Evolutionary conservation across 23 red algal species (phyloP), one percentile per base, ranked within the genome.

Genomic region (Gracilaria caudata): DNA sequence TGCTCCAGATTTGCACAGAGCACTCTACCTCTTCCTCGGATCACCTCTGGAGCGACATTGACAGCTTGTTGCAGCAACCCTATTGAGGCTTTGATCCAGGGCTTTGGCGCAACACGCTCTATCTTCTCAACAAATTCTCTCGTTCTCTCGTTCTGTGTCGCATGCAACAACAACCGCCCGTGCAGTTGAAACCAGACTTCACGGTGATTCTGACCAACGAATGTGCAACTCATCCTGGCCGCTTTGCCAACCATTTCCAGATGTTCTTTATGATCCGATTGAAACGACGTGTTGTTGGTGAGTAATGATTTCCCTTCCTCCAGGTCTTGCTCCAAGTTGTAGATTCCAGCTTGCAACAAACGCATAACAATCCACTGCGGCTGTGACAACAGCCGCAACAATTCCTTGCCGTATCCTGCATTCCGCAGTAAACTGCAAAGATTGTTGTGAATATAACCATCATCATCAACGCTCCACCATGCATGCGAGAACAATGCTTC

Each of bases 11-110:
- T 12, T 17, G 34, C 17, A 35, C 30, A 12, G 35, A 68, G 64
- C 64, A 68, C 64, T 39, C 2, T 36, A 39, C 64, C 64, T 8
- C 26, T 68, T 12, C 64, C 23, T 3, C 3, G 13, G 30, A 35
- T 68, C 30, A 36, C 11, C 2, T 68, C 64, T n/a, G 4, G 14
- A 51, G 39, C 73, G 33, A 11, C 73, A 17, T 20, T 56, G 21
- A 4, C 36, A 40, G 73, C 73, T 56, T 78, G 73, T 51, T 43
- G 45, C 39, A 78, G 33, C 11, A 78, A 51, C 4, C 73, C 36
- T 26, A 78, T 54, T 51, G 73, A 78, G 30, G 73, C 73, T 41
- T 56, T 51, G 29, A 56, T 38, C 73, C 36, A 78, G 7, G 68
- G 68, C 21, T 19, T 39, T 47, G 68, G 68, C 33, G 68, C 68